These are phyloP conservation scores for Amniculicola lignicola DNA, from an alignment of 495 filamentous ascomycete species.

Conservation along the genomic window DNA sequence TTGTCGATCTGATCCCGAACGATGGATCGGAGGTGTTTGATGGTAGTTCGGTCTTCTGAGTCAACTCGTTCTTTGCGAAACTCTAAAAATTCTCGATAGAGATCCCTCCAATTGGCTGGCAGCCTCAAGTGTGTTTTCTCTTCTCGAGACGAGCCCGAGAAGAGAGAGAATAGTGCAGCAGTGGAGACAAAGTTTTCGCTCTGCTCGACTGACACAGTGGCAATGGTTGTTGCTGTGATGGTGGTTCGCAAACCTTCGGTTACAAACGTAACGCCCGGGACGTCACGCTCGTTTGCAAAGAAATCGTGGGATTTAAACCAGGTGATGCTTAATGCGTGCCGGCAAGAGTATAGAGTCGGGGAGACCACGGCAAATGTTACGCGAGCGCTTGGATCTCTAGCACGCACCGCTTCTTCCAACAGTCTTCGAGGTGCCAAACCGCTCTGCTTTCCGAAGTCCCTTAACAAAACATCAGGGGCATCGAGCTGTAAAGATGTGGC, in stretches of 20 bases:
- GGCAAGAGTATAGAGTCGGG: conserved; percentile 65
- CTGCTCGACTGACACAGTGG: conserved; percentile 73
- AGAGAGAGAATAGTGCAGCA: conserved; percentile 74
- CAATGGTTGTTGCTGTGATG: conserved; percentile 70
- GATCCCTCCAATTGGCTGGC: conserved; percentile 74
- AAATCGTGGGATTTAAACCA: conserved; percentile 78
- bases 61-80: conserved; percentile 66
- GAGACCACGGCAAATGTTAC: conserved; percentile 67
- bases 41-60: conserved; percentile 59
- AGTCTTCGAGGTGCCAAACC: conserved; percentile 68
- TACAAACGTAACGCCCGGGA: conserved; percentile 45
- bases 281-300: conserved; percentile 43
- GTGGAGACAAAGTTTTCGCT: conserved; percentile 86
- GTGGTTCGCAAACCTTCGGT: conserved; percentile 45
- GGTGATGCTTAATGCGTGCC: conserved; percentile 66
- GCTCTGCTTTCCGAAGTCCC: conserved; percentile 80
- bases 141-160: conserved; percentile 70
- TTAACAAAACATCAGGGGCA: conserved; percentile 51
- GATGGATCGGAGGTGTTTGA: conserved; percentile 61
- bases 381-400: conserved; percentile 67
- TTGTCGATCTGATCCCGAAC: conserved; percentile 56
- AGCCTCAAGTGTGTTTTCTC: conserved; percentile 79
- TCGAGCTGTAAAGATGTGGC: background rate
- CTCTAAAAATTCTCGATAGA: conserved; percentile 76
- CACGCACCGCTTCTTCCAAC: conserved; percentile 82